These are phyloP conservation scores for Vanilla planifolia DNA, from an alignment of 106 monocot genomes.

Conservation along the genomic window DNA sequence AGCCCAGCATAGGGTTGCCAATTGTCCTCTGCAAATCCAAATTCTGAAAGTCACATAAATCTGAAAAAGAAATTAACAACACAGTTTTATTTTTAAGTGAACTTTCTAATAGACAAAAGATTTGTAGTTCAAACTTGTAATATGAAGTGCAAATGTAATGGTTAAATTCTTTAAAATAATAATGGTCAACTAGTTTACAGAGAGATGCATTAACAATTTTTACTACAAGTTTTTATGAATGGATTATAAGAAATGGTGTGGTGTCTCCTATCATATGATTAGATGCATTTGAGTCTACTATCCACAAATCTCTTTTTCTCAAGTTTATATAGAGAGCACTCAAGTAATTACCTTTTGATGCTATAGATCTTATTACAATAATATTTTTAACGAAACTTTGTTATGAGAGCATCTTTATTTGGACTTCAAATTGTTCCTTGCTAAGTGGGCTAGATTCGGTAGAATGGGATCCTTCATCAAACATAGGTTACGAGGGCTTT, in stretches of 20 bases:
- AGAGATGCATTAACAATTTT: conserved; percentile 6
- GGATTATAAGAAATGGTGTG: background rate
- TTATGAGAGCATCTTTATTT: background rate
- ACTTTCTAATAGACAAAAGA: conserved; percentile 1
- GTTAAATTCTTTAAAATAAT: conserved; percentile 6
- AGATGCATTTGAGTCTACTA: conserved; percentile 4
- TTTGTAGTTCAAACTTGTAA: background rate
- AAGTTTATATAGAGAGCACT: background rate
- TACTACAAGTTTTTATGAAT: background rate
- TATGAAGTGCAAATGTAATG: background rate
- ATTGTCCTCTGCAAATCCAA: background rate
- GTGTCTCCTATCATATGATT: background rate
- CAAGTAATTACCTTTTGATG: conserved; percentile 5
- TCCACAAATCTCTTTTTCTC: background rate
- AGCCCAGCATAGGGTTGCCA: conserved; percentile 5
- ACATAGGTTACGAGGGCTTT: background rate
- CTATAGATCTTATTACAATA: background rate
- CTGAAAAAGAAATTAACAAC: background rate
- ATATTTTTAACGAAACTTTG: background rate
- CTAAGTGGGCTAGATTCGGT: background rate
- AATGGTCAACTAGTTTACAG: background rate
- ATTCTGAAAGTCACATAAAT: conserved; percentile 2
- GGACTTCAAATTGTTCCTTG: background rate
- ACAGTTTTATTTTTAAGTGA: background rate
- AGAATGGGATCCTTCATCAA: background rate